Conservation (phyloP, 73 alveolate species). For the Paramecium bursaria region DNA sequence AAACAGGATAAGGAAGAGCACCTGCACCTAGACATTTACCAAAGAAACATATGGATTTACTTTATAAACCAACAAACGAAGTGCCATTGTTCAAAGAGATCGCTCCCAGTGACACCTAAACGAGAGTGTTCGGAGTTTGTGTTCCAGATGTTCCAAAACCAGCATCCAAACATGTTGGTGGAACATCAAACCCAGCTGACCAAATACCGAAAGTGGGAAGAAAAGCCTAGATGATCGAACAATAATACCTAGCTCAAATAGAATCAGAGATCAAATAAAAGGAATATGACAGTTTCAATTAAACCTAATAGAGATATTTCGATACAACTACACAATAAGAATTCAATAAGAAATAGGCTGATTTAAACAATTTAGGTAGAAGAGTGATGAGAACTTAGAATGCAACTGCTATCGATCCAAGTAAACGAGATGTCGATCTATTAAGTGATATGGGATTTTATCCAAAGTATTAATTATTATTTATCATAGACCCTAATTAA, state of each 20-base stretch:
- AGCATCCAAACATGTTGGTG: conserved; percentile 66
- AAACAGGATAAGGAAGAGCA: conserved; percentile 87
- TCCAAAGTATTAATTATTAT: conserved; percentile 3
- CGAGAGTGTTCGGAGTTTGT: conserved; percentile 20
- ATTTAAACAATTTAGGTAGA: conserved; percentile 75
- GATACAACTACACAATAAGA: conserved; percentile 79
- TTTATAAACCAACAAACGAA: conserved; percentile 32
- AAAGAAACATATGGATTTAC: conserved; percentile 49
- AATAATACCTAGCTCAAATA: conserved; percentile 50
- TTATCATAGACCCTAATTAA: conserved; percentile 23
- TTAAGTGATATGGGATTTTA: conserved; percentile 63
- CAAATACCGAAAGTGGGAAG: conserved; percentile 76
- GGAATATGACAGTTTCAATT: conserved; percentile 73
- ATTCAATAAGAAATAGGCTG: conserved; percentile 72
- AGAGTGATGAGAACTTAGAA: conserved; percentile 82
- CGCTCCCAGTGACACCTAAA: conserved; percentile 16
- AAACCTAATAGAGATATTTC: conserved; percentile 72
- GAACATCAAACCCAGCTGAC: conserved; percentile 77
- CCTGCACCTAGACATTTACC: conserved; percentile 23
- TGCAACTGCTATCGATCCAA: conserved; percentile 63
- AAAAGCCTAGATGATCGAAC: conserved; percentile 63
- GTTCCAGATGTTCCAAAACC: conserved; percentile 50
- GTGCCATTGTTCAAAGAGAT: neutral
- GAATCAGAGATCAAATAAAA: conserved; percentile 69
- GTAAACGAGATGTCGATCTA: conserved; percentile 65